Evolutionary conservation across 768 basidiomycete genomes (phyloP).

Genomic region (Dictyophora rubrovolvata): DNA sequence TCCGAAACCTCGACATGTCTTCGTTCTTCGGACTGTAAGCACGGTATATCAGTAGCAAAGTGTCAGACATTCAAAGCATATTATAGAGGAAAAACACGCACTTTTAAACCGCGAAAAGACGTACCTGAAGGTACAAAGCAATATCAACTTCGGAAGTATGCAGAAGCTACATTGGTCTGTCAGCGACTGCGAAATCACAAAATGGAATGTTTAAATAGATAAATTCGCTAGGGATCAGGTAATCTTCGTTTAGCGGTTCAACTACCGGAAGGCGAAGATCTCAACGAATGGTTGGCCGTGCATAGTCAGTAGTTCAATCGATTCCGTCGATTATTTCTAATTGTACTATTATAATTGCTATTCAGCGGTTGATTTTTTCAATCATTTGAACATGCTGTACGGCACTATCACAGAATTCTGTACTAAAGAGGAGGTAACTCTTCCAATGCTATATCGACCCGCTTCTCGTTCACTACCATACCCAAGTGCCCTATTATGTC

Average conservation of each 20-base stretch:
- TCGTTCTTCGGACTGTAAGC: constrained; percentile 84
- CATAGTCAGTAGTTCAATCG: constrained; percentile 53
- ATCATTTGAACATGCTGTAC: constrained; percentile 98
- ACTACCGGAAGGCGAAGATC: constrained; percentile 93
- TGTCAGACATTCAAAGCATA: constrained; percentile 3
- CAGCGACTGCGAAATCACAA: background rate
- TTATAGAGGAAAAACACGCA: constrained; percentile 75
- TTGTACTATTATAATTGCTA: background rate
- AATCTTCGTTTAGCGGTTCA: constrained; percentile 88
- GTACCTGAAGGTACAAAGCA: constrained; percentile 95
- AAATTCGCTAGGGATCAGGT: constrained; percentile 67
- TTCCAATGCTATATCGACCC: background rate
- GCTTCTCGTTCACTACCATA: background rate
- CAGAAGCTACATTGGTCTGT: constrained; percentile 83
- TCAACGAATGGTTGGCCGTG: constrained; percentile 99
- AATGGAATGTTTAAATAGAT: background rate
- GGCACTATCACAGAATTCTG: constrained; percentile 98
- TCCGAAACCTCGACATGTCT: constrained; percentile 40
- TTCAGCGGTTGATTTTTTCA: constrained; percentile 97
- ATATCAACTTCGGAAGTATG: constrained; percentile 96
- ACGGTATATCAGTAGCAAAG: constrained; percentile 2
- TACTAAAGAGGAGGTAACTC: constrained; percentile 75
- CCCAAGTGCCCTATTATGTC: constrained; percentile 90
- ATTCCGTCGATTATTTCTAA: background rate
- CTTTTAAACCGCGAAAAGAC: constrained; percentile 94